phyloP scores from a whole-genome alignment of 768 basidiomycete genomes.

The Serendipita sp. region DNA sequence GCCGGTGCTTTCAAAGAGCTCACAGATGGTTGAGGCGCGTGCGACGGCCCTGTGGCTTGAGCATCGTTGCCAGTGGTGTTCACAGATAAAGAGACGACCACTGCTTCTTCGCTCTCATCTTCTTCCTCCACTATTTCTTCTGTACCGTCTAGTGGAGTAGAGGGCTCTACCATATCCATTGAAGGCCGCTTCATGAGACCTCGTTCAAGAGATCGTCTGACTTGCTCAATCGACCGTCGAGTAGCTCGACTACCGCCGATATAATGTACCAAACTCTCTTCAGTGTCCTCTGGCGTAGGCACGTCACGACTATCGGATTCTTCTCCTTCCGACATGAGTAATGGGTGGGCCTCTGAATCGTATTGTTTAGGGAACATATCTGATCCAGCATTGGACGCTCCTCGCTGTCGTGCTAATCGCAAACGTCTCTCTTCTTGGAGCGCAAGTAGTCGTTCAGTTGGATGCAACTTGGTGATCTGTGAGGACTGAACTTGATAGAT shows the following conservation, averaged over 20 bases:
- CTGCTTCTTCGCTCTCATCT: constrained; percentile 31
- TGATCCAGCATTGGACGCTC: neutral
- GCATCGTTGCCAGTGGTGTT: constrained; percentile 41
- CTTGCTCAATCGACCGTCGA: constrained; percentile 16
- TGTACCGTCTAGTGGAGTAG: constrained; percentile 21
- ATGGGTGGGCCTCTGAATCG: neutral
- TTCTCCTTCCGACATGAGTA: constrained; percentile 9
- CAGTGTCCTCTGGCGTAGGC: neutral
- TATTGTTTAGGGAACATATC: neutral
- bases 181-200: constrained; percentile 40
- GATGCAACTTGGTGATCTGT: neutral
- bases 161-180: constrained; percentile 5
- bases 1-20: constrained; percentile 15
- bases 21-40: constrained; percentile 32
- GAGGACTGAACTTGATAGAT: neutral
- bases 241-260: constrained; percentile 16
- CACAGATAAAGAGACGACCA: constrained; percentile 23
- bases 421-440: neutral
- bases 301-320: neutral
- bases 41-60: constrained; percentile 32
- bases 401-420: neutral
- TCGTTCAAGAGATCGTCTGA: constrained; percentile 23
- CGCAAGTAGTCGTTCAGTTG: neutral
- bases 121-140: constrained; percentile 44
- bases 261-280: constrained; percentile 20